These are phyloP conservation scores for Elaeis oleifera DNA, from an alignment of 202 grass and related monocot genomes.

Conservation along the genomic window DNA sequence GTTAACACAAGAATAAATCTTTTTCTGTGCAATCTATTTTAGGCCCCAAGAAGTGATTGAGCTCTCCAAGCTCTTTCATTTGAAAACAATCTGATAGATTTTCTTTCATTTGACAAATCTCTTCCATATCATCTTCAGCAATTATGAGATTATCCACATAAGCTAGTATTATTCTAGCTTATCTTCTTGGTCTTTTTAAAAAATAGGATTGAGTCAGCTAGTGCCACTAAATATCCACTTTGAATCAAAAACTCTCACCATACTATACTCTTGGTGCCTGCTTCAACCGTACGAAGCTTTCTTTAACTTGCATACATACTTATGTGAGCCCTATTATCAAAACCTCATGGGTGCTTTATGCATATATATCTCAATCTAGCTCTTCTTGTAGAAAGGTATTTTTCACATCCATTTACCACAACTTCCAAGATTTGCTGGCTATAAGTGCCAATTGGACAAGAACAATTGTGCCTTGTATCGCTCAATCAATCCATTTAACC, in stretches of 20 bases:
- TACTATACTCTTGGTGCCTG: background rate
- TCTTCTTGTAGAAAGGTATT: conserved; percentile 11
- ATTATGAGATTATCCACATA: conserved; percentile 18
- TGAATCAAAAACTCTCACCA: conserved; percentile 4
- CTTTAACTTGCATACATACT: conserved; percentile 1
- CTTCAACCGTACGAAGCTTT: background rate
- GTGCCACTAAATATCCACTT: background rate
- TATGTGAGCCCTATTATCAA: background rate
- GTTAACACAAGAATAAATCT: no score
- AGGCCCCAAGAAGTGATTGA: no score
- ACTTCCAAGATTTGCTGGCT: no score
- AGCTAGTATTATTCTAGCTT: conserved; percentile 11
- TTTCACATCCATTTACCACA: no score
- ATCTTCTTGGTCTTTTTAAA: background rate
- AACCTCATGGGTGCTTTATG: conserved; percentile 5
- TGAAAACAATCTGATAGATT: background rate
- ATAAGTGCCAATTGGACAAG: conserved; percentile 7
- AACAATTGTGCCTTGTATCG: conserved; percentile 4
- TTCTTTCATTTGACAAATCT: background rate
- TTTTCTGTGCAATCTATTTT: no score
- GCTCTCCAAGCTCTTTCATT: no score
- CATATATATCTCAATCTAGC: conserved; percentile 1
- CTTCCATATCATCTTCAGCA: background rate
- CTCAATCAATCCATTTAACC: background rate
- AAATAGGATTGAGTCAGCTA: conserved; percentile 7